Conservation (phyloP, 352 stramenopile species). For the Pythium phragmitis region DNA sequence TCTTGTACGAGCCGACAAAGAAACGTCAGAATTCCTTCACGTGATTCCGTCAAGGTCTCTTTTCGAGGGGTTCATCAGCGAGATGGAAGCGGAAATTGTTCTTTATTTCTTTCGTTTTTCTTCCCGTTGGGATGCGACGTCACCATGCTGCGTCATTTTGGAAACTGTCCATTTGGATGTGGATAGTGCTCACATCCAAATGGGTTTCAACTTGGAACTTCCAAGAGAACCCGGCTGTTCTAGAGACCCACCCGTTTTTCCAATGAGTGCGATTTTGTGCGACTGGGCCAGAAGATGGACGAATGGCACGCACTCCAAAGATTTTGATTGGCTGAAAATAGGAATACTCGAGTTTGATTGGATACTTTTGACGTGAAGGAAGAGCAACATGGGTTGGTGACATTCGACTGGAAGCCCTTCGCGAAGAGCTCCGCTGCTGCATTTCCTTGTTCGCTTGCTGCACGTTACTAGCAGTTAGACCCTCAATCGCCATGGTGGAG, state of each 20-base stretch:
- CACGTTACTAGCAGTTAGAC: neutral
- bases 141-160: constrained; percentile 1
- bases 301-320: constrained; percentile 23
- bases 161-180: neutral
- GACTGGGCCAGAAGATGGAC: neutral
- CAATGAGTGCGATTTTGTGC: neutral
- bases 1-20: neutral
- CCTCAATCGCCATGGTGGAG: constrained; percentile 26
- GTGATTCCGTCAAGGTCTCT: neutral
- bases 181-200: neutral
- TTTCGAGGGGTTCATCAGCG: constrained; percentile 7
- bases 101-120: constrained; percentile 18
- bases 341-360: constrained; percentile 21
- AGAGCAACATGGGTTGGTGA: constrained; percentile 21
- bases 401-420: constrained; percentile 20
- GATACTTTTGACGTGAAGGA: constrained; percentile 16
- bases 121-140: neutral
- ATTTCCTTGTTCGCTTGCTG: neutral
- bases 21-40: neutral
- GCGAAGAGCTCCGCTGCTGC: neutral
- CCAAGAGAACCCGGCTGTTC: no score
- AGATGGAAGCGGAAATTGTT: neutral
- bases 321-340: constrained; percentile 29
- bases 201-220: no score
- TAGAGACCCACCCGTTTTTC: constrained; percentile 1